Base-by-base conservation (phyloP, 345 rosid genomes). In the Moricandia moricandioides region DNA sequence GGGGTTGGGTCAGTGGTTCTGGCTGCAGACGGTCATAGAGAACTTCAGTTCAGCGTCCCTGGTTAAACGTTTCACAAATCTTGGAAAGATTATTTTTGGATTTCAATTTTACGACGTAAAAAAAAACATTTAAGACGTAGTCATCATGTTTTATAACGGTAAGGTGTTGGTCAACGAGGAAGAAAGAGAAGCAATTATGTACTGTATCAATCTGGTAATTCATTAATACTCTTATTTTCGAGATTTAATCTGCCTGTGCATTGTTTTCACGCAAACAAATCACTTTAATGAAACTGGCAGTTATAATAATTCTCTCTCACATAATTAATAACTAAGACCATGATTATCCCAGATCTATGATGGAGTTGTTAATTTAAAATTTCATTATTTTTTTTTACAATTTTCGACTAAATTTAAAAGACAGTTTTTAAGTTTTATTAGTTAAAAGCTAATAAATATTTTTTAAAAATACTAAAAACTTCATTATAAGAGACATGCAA, bases 201-300 rank as follows among this genome's bases (percentile, higher is more conserved):
- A 21, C 24, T 21, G 24, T 21, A 21, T 21, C 24, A 21, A 21
- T 75, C 39, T 64, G 56, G 61, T 75, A 52, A 52, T 51, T 51
- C 24, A 51, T 51, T 52, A 69, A 39, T 69, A 62, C 74, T 69
- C 60, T 56, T 29, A 40, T 65, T 29, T 7, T 33, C 35, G 43
- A 60, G 55, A 35, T 75, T 69, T 52, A 62, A 39, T 68, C 62
- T 40, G 70, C 54, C 74, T 69, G 49, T 76, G 79, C 79, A 76
- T 76, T 69, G 79, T 76, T 76, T 76, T 76, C 79, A 69, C 18
- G 59, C 69, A 70, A 62, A 62, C 11, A 29, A 43, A 43, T 45
- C 67, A 71, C 67, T 71, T 76, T 62, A 69, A 69, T 62, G 74
- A 76, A 40, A 69, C 75, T 69, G 75, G 59, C 75, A 62, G 79